Conservation (phyloP, 768 basidiomycete species). For the Saitozyma sp. region DNA sequence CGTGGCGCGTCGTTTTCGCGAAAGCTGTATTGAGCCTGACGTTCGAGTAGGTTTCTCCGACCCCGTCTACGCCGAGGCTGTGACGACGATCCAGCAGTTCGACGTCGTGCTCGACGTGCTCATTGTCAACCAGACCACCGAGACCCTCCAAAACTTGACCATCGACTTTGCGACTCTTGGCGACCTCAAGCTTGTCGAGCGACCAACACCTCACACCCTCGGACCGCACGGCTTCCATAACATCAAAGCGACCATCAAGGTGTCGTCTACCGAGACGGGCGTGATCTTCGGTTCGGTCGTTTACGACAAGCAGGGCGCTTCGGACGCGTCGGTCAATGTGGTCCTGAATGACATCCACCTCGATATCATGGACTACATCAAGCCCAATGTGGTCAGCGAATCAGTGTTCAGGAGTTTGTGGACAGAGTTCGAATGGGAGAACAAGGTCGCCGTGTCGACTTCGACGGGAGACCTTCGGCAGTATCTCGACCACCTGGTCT, state of each 20-base stretch:
- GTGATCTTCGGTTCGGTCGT: conserved; percentile 98
- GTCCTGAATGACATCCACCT: conserved; percentile 90
- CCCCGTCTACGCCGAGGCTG: conserved; percentile 96
- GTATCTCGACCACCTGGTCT: conserved; percentile 93
- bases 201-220: conserved; percentile 89
- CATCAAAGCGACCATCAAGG: conserved; percentile 98
- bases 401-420: conserved; percentile 80
- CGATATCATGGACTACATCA: conserved; percentile 98
- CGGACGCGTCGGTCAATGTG: conserved; percentile 68
- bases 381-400: conserved; percentile 92
- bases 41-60: conserved; percentile 79
- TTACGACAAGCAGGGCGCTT: conserved; percentile 86
- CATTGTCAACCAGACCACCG: conserved; percentile 90
- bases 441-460: conserved; percentile 87
- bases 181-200: conserved; percentile 93
- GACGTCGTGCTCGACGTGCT: conserved; percentile 95
- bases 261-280: conserved; percentile 94
- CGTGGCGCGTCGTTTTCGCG: neutral
- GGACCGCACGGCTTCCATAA: conserved; percentile 97
- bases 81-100: conserved; percentile 96
- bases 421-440: conserved; percentile 99
- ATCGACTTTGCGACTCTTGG: conserved; percentile 96
- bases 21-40: neutral
- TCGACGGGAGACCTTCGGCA: conserved; percentile 77
- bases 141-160: conserved; percentile 94